Evolutionary conservation across 495 filamentous ascomycete genomes (phyloP).

Genomic region (Hypoxylon fragiforme): DNA sequence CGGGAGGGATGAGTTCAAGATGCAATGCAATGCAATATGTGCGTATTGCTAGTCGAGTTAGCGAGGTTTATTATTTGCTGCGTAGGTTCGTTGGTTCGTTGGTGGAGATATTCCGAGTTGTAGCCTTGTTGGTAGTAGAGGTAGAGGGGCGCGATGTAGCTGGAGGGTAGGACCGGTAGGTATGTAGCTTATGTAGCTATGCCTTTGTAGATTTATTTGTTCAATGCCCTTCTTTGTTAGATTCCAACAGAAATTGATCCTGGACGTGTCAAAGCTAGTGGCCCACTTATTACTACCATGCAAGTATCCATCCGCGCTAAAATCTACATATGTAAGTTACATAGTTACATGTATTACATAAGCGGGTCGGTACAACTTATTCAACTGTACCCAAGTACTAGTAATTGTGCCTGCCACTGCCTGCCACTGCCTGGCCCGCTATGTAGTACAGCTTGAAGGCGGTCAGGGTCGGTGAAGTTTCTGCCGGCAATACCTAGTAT

Average conservation of each 20-base stretch:
- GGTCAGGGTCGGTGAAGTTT: constrained; percentile 16
- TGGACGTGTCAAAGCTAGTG: constrained; percentile 23
- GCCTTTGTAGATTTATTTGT: too few species aligned
- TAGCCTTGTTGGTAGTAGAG: too few species aligned
- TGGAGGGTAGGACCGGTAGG: neutral
- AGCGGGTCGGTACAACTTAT: too few species aligned
- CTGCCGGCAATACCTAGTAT: constrained; percentile 23
- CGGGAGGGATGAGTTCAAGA: constrained; percentile 1
- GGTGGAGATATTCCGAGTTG: neutral
- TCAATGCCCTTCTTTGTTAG: neutral
- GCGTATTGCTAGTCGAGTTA: constrained; percentile 10
- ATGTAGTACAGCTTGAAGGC: constrained; percentile 3
- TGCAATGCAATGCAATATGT: constrained; percentile 7
- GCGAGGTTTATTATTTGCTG: constrained; percentile 6
- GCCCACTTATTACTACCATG: neutral
- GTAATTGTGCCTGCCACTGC: neutral
- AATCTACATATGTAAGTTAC: neutral
- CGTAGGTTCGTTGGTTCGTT: neutral
- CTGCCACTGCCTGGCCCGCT: neutral
- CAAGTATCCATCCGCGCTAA: too few species aligned
- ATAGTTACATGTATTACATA: neutral
- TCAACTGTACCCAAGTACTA: too few species aligned
- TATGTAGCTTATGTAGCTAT: too few species aligned
- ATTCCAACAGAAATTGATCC: constrained; percentile 34
- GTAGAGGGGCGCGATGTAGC: neutral